phyloP scores from a whole-genome alignment of 2,329 filamentous ascomycete species.

The Fusarium mangiferae region DNA sequence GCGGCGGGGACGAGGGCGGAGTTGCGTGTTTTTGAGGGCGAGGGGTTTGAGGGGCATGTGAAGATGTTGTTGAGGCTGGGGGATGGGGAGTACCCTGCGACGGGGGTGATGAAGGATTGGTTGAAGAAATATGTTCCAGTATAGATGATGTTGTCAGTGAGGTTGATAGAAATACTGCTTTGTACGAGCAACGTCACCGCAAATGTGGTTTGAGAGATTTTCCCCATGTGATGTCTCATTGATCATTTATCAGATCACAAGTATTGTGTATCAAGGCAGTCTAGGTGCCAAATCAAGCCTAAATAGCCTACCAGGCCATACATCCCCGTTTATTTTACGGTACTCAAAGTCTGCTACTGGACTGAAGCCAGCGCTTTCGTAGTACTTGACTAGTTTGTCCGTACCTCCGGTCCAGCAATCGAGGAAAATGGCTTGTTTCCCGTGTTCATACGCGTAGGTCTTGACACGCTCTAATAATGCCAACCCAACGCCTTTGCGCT shows the following conservation, averaged over 20 bases:
- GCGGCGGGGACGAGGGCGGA: not conserved
- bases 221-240: not conserved
- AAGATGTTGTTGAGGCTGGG: not conserved
- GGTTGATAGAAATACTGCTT: not conserved
- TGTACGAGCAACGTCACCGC: accelerated
- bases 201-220: accelerated
- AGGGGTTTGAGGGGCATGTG: conserved; percentile 7
- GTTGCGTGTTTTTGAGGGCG: conserved; percentile 3
- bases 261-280: accelerated
- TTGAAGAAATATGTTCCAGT: not conserved
- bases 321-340: accelerated
- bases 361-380: not conserved
- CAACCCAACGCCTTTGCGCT: not conserved
- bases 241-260: accelerated
- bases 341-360: not conserved
- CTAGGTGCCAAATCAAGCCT: accelerated
- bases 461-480: not conserved
- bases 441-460: accelerated
- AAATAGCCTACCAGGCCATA: not conserved
- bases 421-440: not conserved
- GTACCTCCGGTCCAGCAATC: not conserved
- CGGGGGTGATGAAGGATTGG: not conserved
- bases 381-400: not conserved
- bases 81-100: not conserved
- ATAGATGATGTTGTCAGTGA: not conserved